These are phyloP conservation scores for Pythium aphanidermatum DNA, from an alignment of 352 stramenopile genomes.

Conservation along the genomic window DNA sequence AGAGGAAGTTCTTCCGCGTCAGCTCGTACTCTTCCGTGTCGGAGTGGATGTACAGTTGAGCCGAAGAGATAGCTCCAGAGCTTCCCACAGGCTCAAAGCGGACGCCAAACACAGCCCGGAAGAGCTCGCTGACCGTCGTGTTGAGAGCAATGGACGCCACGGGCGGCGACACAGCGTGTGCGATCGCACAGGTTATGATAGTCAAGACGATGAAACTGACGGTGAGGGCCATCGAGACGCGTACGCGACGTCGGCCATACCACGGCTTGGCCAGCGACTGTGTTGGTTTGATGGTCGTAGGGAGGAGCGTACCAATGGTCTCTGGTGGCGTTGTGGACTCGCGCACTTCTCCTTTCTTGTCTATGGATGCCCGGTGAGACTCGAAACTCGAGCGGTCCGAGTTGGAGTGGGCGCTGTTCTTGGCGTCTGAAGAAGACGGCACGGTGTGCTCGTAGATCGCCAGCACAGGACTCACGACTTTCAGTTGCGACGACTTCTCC, in stretches of 20 bases:
- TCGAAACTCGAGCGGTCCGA: too few relatives aligned
- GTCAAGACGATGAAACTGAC: not conserved
- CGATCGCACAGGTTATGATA: not conserved
- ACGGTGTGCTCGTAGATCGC: not conserved
- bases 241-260: not conserved
- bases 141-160: slow-evolving; percentile 11
- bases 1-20: slow-evolving; percentile 31
- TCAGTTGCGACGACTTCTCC: not conserved
- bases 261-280: not conserved
- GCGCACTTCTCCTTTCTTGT: too few relatives aligned
- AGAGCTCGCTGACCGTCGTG: slow-evolving; percentile 13
- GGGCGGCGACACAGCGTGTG: not conserved
- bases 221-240: not conserved
- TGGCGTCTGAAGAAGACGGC: too few relatives aligned
- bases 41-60: slow-evolving; percentile 24
- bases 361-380: too few relatives aligned
- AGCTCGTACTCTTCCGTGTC: slow-evolving; percentile 39
- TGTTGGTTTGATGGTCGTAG: not conserved
- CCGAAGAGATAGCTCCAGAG: not conserved
- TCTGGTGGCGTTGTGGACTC: too few relatives aligned
- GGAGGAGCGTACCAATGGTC: not conserved
- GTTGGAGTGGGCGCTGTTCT: too few relatives aligned
- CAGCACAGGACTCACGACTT: not conserved
- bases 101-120: not conserved
- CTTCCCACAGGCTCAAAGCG: not conserved